phyloP scores from a whole-genome alignment of 2,329 filamentous ascomycete genomes.

The Incumbomyces delicatus region DNA sequence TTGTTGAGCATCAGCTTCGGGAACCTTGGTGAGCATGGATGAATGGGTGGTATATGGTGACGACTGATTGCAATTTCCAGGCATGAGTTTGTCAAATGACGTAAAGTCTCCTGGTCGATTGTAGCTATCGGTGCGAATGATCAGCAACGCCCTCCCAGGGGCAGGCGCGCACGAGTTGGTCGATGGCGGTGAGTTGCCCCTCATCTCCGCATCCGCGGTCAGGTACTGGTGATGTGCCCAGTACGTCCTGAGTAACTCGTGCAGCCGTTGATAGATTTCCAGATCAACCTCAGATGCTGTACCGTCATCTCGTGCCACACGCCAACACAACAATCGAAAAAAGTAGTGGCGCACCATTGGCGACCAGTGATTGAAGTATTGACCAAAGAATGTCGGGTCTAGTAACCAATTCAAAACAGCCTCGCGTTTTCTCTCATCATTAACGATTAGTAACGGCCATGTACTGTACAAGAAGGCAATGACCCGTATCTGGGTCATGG shows the following conservation, averaged over 20 bases:
- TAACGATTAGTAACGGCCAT: constrained; percentile 63
- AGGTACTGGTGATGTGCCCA: constrained; percentile 76
- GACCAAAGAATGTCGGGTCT: constrained; percentile 63
- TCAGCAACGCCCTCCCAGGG: constrained; percentile 75
- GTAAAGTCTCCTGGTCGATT: constrained; percentile 47
- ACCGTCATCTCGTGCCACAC: constrained; percentile 67
- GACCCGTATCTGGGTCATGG: constrained; percentile 77
- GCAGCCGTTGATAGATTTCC: constrained; percentile 60
- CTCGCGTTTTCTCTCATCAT: constrained; percentile 56
- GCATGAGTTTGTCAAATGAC: constrained; percentile 53
- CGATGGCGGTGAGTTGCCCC: constrained; percentile 52
- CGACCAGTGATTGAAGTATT: constrained; percentile 87
- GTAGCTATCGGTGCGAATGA: constrained; percentile 69
- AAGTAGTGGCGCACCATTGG: constrained; percentile 91
- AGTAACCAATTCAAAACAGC: constrained; percentile 69
- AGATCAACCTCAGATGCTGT: constrained; percentile 54
- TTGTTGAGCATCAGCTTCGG: constrained; percentile 18
- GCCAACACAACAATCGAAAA: constrained; percentile 84
- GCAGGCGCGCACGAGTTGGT: constrained; percentile 76
- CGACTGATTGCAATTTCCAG: constrained; percentile 26
- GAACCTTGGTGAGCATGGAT: constrained; percentile 25
- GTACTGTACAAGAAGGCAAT: constrained; percentile 71
- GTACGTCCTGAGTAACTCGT: constrained; percentile 56
- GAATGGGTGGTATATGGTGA: constrained; percentile 29
- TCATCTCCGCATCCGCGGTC: constrained; percentile 54